Conservation (phyloP, 2,329 filamentous ascomycete species). For the Phyllosticta citrichinensis region DNA sequence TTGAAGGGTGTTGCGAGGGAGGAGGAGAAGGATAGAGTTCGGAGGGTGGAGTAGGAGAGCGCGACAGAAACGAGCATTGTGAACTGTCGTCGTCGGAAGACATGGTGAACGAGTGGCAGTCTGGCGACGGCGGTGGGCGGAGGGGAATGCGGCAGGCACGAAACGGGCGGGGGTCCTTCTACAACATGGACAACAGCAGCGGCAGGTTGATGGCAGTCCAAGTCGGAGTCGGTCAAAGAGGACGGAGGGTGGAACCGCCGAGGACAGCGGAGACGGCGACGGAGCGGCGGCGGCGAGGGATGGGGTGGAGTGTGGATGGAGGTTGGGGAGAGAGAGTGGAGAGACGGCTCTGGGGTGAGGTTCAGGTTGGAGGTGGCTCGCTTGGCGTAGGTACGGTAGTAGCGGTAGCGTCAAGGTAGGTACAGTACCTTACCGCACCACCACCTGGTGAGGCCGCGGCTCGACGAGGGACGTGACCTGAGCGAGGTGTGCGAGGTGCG, state of each 20-base stretch:
- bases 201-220: neutral
- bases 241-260: neutral
- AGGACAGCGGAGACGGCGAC: neutral
- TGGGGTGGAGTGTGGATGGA: neutral
- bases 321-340: neutral
- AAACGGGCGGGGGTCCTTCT: slow-evolving; percentile 8
- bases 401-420: neutral
- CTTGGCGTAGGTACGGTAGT: slow-evolving; percentile 3
- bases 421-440: neutral
- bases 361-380: slow-evolving; percentile 3
- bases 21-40: slow-evolving; percentile 29
- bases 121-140: slow-evolving; percentile 4
- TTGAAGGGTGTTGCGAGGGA: slow-evolving; percentile 37
- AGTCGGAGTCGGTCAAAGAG: neutral
- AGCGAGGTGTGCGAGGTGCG: neutral
- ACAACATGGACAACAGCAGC: slow-evolving; percentile 9
- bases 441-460: neutral
- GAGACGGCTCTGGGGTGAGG: neutral
- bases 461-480: neutral
- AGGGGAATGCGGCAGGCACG: slow-evolving; percentile 12
- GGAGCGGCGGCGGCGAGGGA: slow-evolving; percentile 3
- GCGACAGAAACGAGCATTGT: slow-evolving; percentile 26
- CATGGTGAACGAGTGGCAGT: slow-evolving; percentile 19
- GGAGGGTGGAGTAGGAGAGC: slow-evolving; percentile 24
- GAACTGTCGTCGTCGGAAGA: slow-evolving; percentile 19